Percentiles rank a stretch among this genome's conserved stretches.
Conservation (phyloP, 2,329 filamentous ascomycete genomes). For the Mycosphaerelloides madeirae region DNA sequence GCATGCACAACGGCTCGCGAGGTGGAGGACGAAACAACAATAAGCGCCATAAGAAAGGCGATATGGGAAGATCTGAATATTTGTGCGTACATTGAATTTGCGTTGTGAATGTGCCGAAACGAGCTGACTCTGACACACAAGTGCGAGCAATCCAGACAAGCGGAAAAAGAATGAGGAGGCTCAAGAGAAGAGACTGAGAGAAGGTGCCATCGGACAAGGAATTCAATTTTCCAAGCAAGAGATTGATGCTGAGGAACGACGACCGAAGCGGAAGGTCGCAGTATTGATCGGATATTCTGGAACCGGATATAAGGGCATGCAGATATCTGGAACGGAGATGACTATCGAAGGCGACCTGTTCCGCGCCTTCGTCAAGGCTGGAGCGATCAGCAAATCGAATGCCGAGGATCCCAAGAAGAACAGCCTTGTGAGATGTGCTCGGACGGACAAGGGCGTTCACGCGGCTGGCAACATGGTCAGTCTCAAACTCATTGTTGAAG, state of each 20-base stretch:
- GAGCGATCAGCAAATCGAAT: constrained; percentile 94
- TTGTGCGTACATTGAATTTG: constrained; percentile 46
- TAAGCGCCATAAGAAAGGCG: constrained; percentile 53
- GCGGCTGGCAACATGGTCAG: constrained; percentile 94
- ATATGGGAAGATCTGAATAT: constrained; percentile 63
- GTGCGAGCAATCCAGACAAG: constrained; percentile 43
- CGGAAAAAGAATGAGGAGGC: constrained; percentile 41
- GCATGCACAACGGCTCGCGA: constrained; percentile 22
- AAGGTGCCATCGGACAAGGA: constrained; percentile 39
- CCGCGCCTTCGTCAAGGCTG: constrained; percentile 80
- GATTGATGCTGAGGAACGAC: constrained; percentile 78
- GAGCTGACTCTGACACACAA: constrained; percentile 38
- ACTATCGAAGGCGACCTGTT: constrained; percentile 97
- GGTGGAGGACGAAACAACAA: constrained; percentile 24
- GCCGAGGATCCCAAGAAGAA: constrained; percentile 96
- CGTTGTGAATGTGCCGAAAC: constrained; percentile 20
- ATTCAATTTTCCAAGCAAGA: constrained; percentile 65
- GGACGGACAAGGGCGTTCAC: constrained; percentile 96
- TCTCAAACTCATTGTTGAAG: constrained; percentile 91
- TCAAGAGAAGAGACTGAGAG: constrained; percentile 41
- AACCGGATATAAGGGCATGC: constrained; percentile 95
- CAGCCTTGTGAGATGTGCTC: constrained; percentile 84
- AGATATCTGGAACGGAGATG: constrained; percentile 65
- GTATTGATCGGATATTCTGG: constrained; percentile 94
- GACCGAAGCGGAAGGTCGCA: constrained; percentile 93